A percentile compares a stretch with the other conserved stretches of the same genome.
Evolutionary conservation across 2,329 filamentous ascomycete species (phyloP).

Genomic region (Cladosporium sp.): DNA sequence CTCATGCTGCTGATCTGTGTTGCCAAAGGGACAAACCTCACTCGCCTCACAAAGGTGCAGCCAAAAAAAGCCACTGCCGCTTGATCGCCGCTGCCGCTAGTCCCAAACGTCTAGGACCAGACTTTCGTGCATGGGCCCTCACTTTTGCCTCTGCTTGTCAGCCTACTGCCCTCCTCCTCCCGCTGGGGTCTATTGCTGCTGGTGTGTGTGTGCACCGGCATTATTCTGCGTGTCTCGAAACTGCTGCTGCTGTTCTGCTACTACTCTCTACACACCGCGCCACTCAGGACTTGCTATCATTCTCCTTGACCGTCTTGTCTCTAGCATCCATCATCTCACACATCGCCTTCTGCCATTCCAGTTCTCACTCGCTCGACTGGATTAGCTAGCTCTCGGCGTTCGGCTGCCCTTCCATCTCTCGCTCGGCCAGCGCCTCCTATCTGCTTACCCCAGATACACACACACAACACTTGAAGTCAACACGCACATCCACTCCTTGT

Average conservation of each 20-base stretch:
- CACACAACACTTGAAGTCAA: background rate
- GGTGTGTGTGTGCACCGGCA: too few species aligned
- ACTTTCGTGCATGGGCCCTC: too few species aligned
- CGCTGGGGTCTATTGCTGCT: too few species aligned
- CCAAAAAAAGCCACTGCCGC: background rate
- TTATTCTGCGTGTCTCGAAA: too few species aligned
- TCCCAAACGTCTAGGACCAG: too few species aligned
- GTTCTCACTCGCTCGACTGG: constrained; percentile 12
- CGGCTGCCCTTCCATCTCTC: background rate
- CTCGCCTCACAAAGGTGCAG: background rate
- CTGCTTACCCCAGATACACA: constrained; percentile 7
- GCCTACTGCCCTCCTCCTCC: too few species aligned
- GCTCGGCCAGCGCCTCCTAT: constrained; percentile 3
- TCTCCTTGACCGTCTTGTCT: too few species aligned
- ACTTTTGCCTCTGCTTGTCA: too few species aligned
- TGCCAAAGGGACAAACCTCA: background rate
- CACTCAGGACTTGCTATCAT: too few species aligned
- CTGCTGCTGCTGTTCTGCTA: too few species aligned
- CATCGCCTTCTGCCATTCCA: background rate
- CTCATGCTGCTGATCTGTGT: background rate
- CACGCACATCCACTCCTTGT: background rate
- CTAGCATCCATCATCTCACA: background rate
- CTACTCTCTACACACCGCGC: too few species aligned
- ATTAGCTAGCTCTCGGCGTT: background rate
- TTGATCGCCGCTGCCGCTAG: background rate